Evolutionary conservation across 2,329 filamentous ascomycete genomes (phyloP).

Genomic region (Dactylonectria estremocensis): DNA sequence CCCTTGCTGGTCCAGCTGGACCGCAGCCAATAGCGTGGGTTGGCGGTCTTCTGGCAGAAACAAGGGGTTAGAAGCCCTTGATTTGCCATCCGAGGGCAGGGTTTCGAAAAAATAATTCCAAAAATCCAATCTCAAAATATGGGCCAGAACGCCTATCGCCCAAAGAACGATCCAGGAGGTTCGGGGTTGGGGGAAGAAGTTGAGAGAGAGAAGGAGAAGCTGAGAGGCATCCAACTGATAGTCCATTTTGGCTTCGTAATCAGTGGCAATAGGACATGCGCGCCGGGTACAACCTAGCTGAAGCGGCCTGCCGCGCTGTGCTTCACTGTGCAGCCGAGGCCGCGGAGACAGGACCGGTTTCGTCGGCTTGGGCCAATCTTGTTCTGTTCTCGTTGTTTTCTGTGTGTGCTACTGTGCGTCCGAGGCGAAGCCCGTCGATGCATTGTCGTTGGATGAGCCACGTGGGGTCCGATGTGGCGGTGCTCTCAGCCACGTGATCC

Average conservation of each 20-base stretch:
- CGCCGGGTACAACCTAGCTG: conserved; percentile 1
- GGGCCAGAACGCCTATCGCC: conserved; percentile 20
- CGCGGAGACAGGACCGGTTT: conserved; percentile 13
- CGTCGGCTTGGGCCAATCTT: conserved; percentile 25
- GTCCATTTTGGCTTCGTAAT: conserved; percentile 12
- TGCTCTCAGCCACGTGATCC: conserved; percentile 20
- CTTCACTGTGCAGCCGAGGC: conserved; percentile 15
- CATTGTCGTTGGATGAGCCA: conserved; percentile 39
- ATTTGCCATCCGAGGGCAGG: conserved; percentile 19
- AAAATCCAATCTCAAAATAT: conserved; percentile 29
- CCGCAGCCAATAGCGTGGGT: conserved; percentile 35
- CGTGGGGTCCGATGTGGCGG: conserved; percentile 44
- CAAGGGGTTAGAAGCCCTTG: conserved; percentile 31
- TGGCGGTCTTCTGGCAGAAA: conserved; percentile 23
- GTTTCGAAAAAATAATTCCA: conserved; percentile 8
- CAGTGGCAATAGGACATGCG: conserved; percentile 20
- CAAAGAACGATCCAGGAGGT: conserved; percentile 8
- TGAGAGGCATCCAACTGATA: conserved; percentile 29
- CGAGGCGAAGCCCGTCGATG: conserved; percentile 28
- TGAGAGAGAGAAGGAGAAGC: neutral
- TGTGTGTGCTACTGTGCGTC: conserved; percentile 39
- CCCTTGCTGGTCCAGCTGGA: conserved; percentile 1
- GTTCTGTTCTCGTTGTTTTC: conserved; percentile 10
- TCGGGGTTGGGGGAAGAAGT: neutral
- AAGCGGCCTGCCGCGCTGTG: neutral